Evolutionary conservation across 768 basidiomycete genomes (phyloP), one percentile per base, ranked within the genome.

Genomic region (Termitomyces sp.): DNA sequence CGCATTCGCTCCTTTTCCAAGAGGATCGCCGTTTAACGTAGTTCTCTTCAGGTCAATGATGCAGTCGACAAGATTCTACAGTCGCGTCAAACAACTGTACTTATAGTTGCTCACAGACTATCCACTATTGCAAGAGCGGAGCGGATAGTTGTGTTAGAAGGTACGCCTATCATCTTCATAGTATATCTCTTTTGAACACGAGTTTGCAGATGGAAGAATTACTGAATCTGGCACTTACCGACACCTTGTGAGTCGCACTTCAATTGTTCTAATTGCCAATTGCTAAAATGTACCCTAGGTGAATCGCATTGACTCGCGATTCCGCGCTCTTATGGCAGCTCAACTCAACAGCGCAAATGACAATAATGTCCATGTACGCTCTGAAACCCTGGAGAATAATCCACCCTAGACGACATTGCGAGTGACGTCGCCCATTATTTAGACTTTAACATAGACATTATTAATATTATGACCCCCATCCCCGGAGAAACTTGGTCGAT

Each of bases 41-140:
- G 31, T 20, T 24, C 34, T 24, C 36, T 33, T 34, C 5, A 86
- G 86, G 90, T 95, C 37, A 95, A 97, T 68, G 87, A 93, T 64
- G 94, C 94, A 4, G 88, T 97, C 49, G 93, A 93, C 69, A 89
- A 88, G 69, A 94, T 96, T 60, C 76, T 97, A 48, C 80, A 82
- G 55, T 84, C 85, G 46, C 76, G 88, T 47, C 83, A 89, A 61
- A 95, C 93, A 36, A 95, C 93, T 2, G 94, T 93, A 65, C 69
- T 95, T 27, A 88, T 95, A 57, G 93, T 95, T 20, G 94, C 94
- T 0, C 94, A 97, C 72, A 79, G 94, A 52, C 69, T 97, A 55
- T 93, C 91, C 24, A 94, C 94, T 3, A 93, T 97, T 57, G 91
- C 94, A 4, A 77, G 93, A 55, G 93, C 94, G 1, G 93, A 95